Evolutionary conservation across 179 eudicot species (phyloP).

Genomic region (Sideroxylon spinosum): DNA sequence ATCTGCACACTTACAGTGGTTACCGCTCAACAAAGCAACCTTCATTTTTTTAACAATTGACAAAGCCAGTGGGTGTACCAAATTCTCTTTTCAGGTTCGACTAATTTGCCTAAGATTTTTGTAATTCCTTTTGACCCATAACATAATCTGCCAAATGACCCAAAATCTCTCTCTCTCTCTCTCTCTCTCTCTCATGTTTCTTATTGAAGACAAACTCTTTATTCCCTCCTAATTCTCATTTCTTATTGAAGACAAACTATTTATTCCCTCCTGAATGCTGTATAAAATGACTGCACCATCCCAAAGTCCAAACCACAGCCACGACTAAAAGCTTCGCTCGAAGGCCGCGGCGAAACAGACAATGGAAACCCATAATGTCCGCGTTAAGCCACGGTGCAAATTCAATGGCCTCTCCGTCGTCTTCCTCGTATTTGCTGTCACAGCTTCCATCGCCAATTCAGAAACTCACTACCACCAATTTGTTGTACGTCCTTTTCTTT

Average conservation of each 20-base stretch:
- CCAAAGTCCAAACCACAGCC: conserved; percentile 7
- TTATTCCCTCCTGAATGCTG: conserved; percentile 22
- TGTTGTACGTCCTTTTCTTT: background rate
- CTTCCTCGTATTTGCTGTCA: conserved; percentile 26
- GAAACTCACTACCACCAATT: conserved; percentile 50
- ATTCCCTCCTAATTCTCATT: conserved; percentile 21
- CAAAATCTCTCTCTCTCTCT: conserved; percentile 1
- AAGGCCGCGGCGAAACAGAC: conserved; percentile 3
- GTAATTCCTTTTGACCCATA: conserved; percentile 11
- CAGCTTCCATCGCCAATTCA: conserved; percentile 34
- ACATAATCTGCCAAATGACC: background rate
- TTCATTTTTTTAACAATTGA: background rate
- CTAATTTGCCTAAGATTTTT: conserved; percentile 12
- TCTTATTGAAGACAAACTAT: conserved; percentile 18
- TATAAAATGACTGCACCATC: conserved; percentile 15
- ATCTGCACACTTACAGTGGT: background rate
- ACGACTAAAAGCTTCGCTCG: conserved; percentile 12
- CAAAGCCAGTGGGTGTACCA: conserved; percentile 47
- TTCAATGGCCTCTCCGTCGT: conserved; percentile 21
- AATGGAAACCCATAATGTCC: conserved; percentile 27
- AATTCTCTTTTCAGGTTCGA: conserved; percentile 31
- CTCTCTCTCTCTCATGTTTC: conserved; percentile 1
- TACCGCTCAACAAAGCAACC: background rate
- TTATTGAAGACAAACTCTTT: conserved; percentile 17
- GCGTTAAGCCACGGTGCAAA: background rate